Conservation (phyloP, 192 early-diverging fungal genomes). For the Rhizoclosmatium globosum region DNA sequence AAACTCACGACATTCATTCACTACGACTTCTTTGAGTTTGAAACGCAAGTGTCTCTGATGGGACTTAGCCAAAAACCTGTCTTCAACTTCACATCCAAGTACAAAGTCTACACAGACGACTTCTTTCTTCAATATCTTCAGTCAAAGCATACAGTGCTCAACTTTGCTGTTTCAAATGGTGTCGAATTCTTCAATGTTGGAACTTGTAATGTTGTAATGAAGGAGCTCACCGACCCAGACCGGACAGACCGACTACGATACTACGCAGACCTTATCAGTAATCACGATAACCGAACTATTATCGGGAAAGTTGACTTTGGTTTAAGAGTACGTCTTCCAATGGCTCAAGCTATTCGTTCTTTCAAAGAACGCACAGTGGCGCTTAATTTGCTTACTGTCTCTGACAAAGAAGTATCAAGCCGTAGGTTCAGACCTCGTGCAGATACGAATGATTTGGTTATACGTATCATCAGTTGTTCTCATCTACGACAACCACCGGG, state of each 20-base stretch:
- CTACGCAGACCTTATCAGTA: constrained; percentile 58
- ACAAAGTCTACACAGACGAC: constrained; percentile 63
- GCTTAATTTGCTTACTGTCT: constrained; percentile 50
- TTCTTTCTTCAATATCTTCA: constrained; percentile 66
- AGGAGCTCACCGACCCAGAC: constrained; percentile 54
- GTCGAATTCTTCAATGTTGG: constrained; percentile 52
- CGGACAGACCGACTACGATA: constrained; percentile 54
- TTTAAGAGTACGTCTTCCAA: constrained; percentile 53
- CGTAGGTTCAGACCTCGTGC: constrained; percentile 38
- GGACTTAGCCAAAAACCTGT: constrained; percentile 48
- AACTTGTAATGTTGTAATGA: constrained; percentile 55
- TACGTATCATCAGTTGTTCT: constrained; percentile 40
- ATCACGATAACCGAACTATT: constrained; percentile 52
- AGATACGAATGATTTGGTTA: constrained; percentile 50
- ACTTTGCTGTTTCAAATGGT: constrained; percentile 58
- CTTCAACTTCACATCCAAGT: constrained; percentile 52
- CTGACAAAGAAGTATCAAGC: constrained; percentile 27
- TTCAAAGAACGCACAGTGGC: constrained; percentile 62
- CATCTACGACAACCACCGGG: constrained; percentile 36
- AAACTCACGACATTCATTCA: constrained; percentile 52
- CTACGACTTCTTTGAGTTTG: constrained; percentile 70
- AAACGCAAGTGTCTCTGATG: constrained; percentile 57
- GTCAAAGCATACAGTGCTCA: constrained; percentile 46
- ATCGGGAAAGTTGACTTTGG: constrained; percentile 64
- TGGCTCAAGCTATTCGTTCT: constrained; percentile 58